These are phyloP conservation scores for Extremus antarcticus DNA, from an alignment of 495 filamentous ascomycete genomes.

Conservation along the genomic window DNA sequence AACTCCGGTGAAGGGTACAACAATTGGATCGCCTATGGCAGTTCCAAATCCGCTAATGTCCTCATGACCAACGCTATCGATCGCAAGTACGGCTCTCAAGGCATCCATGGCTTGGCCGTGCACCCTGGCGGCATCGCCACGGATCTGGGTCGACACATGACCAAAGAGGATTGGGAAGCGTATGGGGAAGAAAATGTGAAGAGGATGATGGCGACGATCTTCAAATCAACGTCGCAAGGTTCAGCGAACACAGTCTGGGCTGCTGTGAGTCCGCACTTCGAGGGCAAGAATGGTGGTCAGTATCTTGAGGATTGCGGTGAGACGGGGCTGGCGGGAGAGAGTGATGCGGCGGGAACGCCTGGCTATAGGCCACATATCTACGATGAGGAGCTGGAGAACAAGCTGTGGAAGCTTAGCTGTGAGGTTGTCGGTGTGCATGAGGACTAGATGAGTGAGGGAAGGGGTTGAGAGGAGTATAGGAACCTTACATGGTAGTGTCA, in stretches of 20 bases:
- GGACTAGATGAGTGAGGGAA: not conserved
- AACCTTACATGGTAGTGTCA: too few species aligned
- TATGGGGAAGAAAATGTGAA: constrained; percentile 4
- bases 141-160: constrained; percentile 16
- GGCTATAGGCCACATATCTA: constrained; percentile 33
- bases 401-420: constrained; percentile 32
- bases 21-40: constrained; percentile 26
- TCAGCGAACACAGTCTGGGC: constrained; percentile 26
- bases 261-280: constrained; percentile 22
- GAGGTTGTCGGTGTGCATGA: constrained; percentile 7
- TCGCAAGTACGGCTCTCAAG: constrained; percentile 18
- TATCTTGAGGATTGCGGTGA: constrained; percentile 29
- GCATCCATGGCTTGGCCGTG: constrained; percentile 14
- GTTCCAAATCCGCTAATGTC: constrained; percentile 26
- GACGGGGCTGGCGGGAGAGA: constrained; percentile 13
- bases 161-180: constrained; percentile 4
- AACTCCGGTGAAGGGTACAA: constrained; percentile 32
- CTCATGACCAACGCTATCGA: constrained; percentile 25
- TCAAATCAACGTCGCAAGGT: constrained; percentile 23
- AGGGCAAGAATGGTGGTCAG: constrained; percentile 22
- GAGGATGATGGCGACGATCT: constrained; percentile 1
- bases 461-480: not conserved
- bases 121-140: constrained; percentile 25
- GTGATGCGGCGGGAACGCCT: not conserved
- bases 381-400: constrained; percentile 31